Evolutionary conservation across 1,139 yeast genomes (phyloP), one percentile per base, ranked within the genome.

Genomic region (Geotrichum fermentans): DNA sequence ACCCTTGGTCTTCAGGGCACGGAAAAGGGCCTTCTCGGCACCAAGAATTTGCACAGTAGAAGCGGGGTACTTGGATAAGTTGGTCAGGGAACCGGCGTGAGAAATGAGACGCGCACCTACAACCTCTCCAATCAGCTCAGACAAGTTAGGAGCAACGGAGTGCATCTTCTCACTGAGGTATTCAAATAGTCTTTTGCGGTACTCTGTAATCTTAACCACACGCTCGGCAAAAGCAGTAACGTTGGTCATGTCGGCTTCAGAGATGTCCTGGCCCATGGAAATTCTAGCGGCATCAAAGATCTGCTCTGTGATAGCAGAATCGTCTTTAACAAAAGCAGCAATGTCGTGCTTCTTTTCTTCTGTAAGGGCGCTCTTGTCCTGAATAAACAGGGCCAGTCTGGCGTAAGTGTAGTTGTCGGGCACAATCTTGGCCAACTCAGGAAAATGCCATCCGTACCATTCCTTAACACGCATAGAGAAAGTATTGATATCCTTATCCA

Each of bases 381-480:
- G 80, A 67, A 92, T 87, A 72, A 77, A 77, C 57, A 89, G 74
- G 55, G 89, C 88, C 58, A 90, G 78, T 24, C 58, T 55, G 38
- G 73, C 69, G 68, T 81, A 90, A 48, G 96, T 95, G 64, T 87
- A 92, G 59, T 96, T 90, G 71, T 92, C 98, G 61, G 87, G 82
- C 60, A 90, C 89, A 67, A 92, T 88, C 78, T 90, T 92, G 64
- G 96, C 96, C 79, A 92, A 80, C 73, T 92, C 99, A 39, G 99
- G 99, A 82, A 92, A 94, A 71, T 92, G 99, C 99, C 99, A 92
- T 58, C 98, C 97, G 73, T 94, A 94, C 99, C 99, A 92, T 75
- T 92, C 98, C 74, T 90, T 90, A 67, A 72, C 68, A 74, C 99
- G 83, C 99, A 94, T 92, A 59, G 97, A 90, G 65, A 87, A 92